Evolutionary conservation across 192 early-diverging fungal species (phyloP).

Genomic region (Entomortierella chlamydospora): DNA sequence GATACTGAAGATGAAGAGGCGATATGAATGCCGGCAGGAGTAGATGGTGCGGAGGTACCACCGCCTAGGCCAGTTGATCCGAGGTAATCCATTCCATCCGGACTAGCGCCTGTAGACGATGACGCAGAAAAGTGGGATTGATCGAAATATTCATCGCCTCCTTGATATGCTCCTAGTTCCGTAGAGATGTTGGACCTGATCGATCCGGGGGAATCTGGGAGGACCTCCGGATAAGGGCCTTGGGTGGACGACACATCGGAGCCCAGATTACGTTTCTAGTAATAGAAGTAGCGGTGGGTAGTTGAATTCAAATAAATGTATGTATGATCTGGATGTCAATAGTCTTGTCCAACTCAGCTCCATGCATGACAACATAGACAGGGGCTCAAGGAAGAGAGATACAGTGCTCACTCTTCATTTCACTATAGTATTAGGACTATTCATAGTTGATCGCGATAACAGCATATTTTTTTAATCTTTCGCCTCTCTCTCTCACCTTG

Average conservation of each 20-base stretch:
- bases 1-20: not conserved
- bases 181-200: slow-evolving; percentile 7
- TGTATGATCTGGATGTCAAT: too few relatives aligned
- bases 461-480: too few relatives aligned
- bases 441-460: too few relatives aligned
- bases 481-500: too few relatives aligned
- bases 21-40: slow-evolving; percentile 1
- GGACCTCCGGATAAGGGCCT: slow-evolving; percentile 16
- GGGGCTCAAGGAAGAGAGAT: slow-evolving; percentile 15
- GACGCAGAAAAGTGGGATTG: slow-evolving; percentile 7
- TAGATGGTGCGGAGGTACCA: slow-evolving; percentile 29
- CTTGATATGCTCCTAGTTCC: slow-evolving; percentile 3
- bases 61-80: not conserved
- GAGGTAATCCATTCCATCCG: not conserved
- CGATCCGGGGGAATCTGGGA: slow-evolving; percentile 32
- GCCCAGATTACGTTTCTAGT: slow-evolving; percentile 49
- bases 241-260: slow-evolving; percentile 29
- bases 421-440: too few relatives aligned
- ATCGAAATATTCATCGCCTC: slow-evolving; percentile 34
- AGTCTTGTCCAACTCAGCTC: too few relatives aligned
- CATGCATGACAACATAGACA: too few relatives aligned
- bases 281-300: too few relatives aligned
- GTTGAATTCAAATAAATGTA: not conserved
- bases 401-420: too few relatives aligned
- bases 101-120: not conserved